Evolutionary conservation across 2,329 filamentous ascomycete species (phyloP).

Genomic region (Zymoseptoria ardabiliae): DNA sequence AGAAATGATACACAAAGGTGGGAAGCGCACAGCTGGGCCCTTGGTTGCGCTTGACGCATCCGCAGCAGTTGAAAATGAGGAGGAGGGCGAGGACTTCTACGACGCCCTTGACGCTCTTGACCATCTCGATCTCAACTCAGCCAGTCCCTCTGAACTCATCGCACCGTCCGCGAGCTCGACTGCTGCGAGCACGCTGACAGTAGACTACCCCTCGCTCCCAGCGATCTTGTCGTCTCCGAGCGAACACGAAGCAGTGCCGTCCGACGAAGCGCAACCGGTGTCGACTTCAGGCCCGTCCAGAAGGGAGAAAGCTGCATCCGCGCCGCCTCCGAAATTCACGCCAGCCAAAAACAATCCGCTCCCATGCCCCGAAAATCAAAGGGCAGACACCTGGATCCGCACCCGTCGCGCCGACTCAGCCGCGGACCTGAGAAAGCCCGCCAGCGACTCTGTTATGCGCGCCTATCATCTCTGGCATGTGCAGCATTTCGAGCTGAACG

Average conservation of each 20-base stretch:
- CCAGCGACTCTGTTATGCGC: constrained; percentile 27
- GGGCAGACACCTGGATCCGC: constrained; percentile 7
- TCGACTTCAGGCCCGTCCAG: not conserved
- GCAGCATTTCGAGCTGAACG: constrained; percentile 40
- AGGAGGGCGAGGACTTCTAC: constrained; percentile 31
- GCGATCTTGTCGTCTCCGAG: not conserved
- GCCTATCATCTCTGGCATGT: constrained; percentile 62
- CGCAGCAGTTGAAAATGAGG: constrained; percentile 17
- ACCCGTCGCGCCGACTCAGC: constrained; percentile 6
- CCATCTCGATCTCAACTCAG: constrained; percentile 10
- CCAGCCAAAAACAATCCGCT: not conserved
- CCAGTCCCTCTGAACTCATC: not conserved
- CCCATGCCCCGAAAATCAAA: constrained; percentile 3
- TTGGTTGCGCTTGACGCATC: constrained; percentile 11
- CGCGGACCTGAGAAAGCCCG: constrained; percentile 4
- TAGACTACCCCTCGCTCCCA: constrained; percentile 3
- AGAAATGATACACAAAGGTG: constrained; percentile 9
- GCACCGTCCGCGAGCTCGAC: not conserved
- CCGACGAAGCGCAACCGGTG: not conserved
- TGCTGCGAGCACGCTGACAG: not conserved
- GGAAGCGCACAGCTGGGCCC: not conserved
- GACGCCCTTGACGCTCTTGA: constrained; percentile 25
- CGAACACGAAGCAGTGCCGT: not conserved
- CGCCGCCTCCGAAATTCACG: not conserved
- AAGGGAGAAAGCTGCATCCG: not conserved